Conservation (phyloP, 2,329 filamentous ascomycete species). For the Coniochaeta ligniaria region DNA sequence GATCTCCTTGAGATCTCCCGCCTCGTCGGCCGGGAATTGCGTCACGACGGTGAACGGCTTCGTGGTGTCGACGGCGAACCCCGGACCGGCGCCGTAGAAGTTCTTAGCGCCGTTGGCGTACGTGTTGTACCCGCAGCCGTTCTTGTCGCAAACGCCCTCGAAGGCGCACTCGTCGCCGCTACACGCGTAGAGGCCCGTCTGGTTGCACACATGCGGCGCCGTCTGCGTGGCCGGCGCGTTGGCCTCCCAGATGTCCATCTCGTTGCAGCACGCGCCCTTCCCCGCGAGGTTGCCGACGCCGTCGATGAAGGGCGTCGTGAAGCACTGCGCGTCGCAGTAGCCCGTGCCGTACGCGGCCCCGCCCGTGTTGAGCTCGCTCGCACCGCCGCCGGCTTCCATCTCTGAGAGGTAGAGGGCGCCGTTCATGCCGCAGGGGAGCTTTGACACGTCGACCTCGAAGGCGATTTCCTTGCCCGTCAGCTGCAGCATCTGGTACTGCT, state of each 20-base stretch:
- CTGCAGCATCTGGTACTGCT: conserved; percentile 49
- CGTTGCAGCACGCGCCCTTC: conserved; percentile 34
- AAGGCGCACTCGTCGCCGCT: conserved; percentile 19
- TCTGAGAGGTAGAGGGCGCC: conserved; percentile 54
- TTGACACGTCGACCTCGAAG: conserved; percentile 56
- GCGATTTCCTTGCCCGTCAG: conserved; percentile 52
- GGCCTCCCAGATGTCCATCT: conserved; percentile 39
- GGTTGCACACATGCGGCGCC: conserved; percentile 33
- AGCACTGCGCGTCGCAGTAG: conserved; percentile 19
- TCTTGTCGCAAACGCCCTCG: conserved; percentile 21
- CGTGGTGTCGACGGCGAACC: conserved; percentile 16
- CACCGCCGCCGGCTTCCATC: conserved; percentile 49
- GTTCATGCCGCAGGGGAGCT: conserved; percentile 56
- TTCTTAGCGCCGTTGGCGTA: conserved; percentile 19
- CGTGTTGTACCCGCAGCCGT: conserved; percentile 26
- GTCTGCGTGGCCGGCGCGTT: conserved; percentile 29
- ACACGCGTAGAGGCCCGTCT: conserved; percentile 24
- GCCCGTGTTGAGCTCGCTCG: conserved; percentile 38
- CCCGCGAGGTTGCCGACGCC: conserved; percentile 27
- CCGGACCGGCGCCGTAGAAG: conserved; percentile 16
- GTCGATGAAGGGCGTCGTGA: neutral
- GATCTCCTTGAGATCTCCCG: conserved; percentile 32
- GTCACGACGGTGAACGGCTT: conserved; percentile 33
- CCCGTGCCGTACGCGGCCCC: conserved; percentile 46
- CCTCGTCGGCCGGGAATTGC: conserved; percentile 31